Conservation (phyloP, 1,139 yeast species). For the Kazachstania sp. region DNA sequence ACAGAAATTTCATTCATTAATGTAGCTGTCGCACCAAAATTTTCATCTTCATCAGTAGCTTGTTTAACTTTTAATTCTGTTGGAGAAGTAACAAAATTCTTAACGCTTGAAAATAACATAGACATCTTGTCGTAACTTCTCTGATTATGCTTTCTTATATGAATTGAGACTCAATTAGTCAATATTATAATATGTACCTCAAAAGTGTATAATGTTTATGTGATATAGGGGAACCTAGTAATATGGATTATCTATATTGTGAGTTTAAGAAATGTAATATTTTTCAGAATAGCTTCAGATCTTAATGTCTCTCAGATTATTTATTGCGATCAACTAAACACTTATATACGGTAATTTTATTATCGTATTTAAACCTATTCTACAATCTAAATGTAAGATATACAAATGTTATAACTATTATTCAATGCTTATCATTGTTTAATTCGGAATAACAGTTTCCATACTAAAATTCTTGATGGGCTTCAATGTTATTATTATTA, state of each 20-base stretch:
- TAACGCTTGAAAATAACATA: constrained; percentile 23
- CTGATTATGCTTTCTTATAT: not conserved
- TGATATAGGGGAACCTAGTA: too few relatives aligned
- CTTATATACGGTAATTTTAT: too few relatives aligned
- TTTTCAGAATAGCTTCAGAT: too few relatives aligned
- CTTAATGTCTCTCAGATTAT: too few relatives aligned
- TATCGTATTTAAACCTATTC: too few relatives aligned
- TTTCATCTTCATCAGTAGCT: constrained; percentile 29
- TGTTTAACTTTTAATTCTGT: constrained; percentile 26
- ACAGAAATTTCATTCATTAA: constrained; percentile 31
- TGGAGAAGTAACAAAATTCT: constrained; percentile 22
- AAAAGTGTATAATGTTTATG: too few relatives aligned
- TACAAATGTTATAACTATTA: not conserved
- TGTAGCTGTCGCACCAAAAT: constrained; percentile 27
- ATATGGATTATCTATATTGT: too few relatives aligned
- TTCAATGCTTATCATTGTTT: not conserved
- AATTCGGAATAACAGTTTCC: too few relatives aligned
- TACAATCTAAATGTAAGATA: too few relatives aligned
- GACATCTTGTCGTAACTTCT: constrained; percentile 2
- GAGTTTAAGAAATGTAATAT: too few relatives aligned
- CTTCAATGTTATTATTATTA: not conserved
- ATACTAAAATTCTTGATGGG: too few relatives aligned
- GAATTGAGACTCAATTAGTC: not conserved
- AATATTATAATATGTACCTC: not conserved
- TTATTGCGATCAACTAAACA: too few relatives aligned